Percentiles rank a stretch among this genome's conserved stretches.
Conservation (phyloP, 2,329 filamentous ascomycete species). For the Fusarium graminum region DNA sequence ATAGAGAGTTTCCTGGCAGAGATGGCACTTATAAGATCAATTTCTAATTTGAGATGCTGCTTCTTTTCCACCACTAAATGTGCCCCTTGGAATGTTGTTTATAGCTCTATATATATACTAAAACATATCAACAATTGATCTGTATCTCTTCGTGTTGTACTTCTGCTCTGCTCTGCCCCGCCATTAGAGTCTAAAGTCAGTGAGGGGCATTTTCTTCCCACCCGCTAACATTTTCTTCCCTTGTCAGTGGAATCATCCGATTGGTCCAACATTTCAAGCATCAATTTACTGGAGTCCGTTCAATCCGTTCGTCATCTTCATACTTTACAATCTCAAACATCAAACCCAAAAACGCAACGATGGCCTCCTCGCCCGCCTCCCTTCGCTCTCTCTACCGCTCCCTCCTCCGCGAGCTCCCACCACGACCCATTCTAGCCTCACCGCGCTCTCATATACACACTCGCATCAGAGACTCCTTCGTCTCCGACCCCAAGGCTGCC, state of each 20-base stretch:
- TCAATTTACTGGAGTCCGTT: constrained; percentile 22
- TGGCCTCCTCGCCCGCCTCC: constrained; percentile 59
- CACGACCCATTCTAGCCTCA: constrained; percentile 68
- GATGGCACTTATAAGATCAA: not conserved
- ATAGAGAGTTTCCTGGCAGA: not conserved
- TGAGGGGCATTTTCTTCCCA: constrained; percentile 38
- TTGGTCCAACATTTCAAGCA: constrained; percentile 32
- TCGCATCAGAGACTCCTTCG: constrained; percentile 52
- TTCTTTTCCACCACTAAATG: not conserved
- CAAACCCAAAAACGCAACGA: constrained; percentile 29
- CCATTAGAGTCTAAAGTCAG: constrained; percentile 34
- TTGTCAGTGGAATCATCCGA: constrained; percentile 28
- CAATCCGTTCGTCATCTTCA: constrained; percentile 21
- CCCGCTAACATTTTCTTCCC: constrained; percentile 37
- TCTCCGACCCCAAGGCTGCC: constrained; percentile 64
- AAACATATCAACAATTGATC: not conserved
- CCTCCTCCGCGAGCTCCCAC: constrained; percentile 89
- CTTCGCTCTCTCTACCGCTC: constrained; percentile 87
- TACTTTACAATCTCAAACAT: not conserved
- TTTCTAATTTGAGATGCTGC: no score
- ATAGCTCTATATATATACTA: not conserved
- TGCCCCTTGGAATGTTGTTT: not conserved
- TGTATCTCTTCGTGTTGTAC: constrained; percentile 1
- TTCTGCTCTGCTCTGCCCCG: constrained; percentile 24
- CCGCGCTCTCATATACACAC: constrained; percentile 67